Percentiles rank a stretch among this genome's conserved stretches.
These are phyloP conservation scores for Theileria annulata DNA, from an alignment of 169 alveolate genomes.

Conservation along the genomic window DNA sequence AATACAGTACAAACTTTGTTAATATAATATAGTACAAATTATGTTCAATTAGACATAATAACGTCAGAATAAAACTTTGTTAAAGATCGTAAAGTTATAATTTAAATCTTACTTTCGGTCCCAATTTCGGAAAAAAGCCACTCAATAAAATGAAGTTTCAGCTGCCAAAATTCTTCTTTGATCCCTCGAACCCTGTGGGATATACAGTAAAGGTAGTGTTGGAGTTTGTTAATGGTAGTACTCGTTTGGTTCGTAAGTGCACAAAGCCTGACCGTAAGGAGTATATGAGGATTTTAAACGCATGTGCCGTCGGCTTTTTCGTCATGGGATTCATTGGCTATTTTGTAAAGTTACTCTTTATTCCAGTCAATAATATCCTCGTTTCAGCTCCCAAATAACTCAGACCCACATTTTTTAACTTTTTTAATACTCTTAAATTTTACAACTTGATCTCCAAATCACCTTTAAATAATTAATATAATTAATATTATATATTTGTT, in stretches of 20 bases:
- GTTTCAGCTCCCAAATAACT: slow-evolving; percentile 73
- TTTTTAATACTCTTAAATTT: background rate
- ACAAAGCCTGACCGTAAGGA: slow-evolving; percentile 93
- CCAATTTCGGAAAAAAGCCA: background rate
- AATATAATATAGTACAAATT: slow-evolving; percentile 9
- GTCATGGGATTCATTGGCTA: slow-evolving; percentile 95
- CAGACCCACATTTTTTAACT: background rate
- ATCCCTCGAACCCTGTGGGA: slow-evolving; percentile 81
- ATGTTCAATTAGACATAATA: slow-evolving; percentile 8
- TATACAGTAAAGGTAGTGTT: slow-evolving; percentile 76
- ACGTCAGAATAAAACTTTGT: background rate
- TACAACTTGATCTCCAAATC: too few species aligned
- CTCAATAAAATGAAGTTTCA: slow-evolving; percentile 56
- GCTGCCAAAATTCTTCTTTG: slow-evolving; percentile 72
- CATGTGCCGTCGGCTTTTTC: slow-evolving; percentile 92
- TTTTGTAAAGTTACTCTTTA: slow-evolving; percentile 90
- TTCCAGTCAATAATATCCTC: slow-evolving; percentile 93
- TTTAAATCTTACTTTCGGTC: background rate
- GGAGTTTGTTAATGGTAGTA: slow-evolving; percentile 87
- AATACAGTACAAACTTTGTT: background rate
- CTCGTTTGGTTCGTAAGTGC: slow-evolving; percentile 90
- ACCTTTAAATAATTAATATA: too few species aligned
- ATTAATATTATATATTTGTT: background rate
- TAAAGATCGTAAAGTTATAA: background rate
- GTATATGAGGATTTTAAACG: slow-evolving; percentile 76